These are phyloP conservation scores for Claviceps sp. DNA, from an alignment of 2,329 filamentous ascomycete species.

Conservation along the genomic window DNA sequence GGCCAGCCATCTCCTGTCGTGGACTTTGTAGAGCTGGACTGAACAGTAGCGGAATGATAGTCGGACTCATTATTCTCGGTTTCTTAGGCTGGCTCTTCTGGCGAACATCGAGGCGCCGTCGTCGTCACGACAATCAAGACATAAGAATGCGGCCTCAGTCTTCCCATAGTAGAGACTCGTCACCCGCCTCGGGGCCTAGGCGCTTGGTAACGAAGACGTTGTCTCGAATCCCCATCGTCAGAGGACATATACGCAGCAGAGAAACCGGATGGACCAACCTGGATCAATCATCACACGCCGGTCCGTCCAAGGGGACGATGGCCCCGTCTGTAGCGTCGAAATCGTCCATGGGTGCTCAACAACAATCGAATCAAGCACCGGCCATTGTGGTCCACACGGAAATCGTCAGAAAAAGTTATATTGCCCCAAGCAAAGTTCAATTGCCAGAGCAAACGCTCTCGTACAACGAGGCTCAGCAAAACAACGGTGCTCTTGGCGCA, in stretches of 20 bases:
- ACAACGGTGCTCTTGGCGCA: conserved; percentile 3
- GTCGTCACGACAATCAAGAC: conserved; percentile 15
- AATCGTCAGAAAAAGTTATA: conserved; percentile 4
- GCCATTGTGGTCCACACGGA: conserved; percentile 7
- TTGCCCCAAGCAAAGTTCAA: neutral
- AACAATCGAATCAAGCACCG: neutral
- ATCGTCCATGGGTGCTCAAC: neutral
- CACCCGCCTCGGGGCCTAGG: conserved; percentile 2
- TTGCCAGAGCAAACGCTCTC: conserved; percentile 4
- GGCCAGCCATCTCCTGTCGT: neutral
- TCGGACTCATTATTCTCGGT: conserved; percentile 30
- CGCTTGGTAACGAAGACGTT: conserved; percentile 8
- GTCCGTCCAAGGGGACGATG: conserved; percentile 8
- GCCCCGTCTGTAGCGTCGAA: neutral
- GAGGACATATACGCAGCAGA: conserved; percentile 15
- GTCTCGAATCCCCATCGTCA: conserved; percentile 22
- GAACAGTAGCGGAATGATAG: conserved; percentile 11
- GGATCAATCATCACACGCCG: conserved; percentile 16
- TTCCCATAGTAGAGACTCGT: neutral
- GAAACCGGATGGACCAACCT: conserved; percentile 21
- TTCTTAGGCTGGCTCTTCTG: conserved; percentile 32
- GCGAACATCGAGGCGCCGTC: conserved; percentile 14
- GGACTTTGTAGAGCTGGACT: neutral
- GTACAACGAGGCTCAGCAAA: conserved; percentile 6
- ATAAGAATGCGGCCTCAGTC: conserved; percentile 2